Percentiles rank a stretch among this genome's conserved stretches.
These are phyloP conservation scores for Alternaria sp. DNA, from an alignment of 2,329 filamentous ascomycete genomes.

Conservation along the genomic window DNA sequence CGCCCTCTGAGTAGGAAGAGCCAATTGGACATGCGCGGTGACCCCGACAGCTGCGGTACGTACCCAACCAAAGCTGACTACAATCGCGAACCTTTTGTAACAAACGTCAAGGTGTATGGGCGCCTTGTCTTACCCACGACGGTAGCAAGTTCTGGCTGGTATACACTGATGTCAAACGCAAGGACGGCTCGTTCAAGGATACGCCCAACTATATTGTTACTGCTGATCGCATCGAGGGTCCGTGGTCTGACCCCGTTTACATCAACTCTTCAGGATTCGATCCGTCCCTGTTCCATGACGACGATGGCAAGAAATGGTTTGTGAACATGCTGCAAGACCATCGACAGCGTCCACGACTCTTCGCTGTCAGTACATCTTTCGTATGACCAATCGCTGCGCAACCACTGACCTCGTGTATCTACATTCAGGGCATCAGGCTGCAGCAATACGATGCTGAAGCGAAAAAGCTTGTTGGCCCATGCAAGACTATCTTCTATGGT, in stretches of 20 bases:
- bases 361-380: constrained; percentile 53
- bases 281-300: constrained; percentile 55
- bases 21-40: constrained; percentile 62
- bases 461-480: constrained; percentile 63
- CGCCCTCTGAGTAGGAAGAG: constrained; percentile 61
- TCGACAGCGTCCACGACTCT: constrained; percentile 49
- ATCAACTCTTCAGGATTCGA: constrained; percentile 70
- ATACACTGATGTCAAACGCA: constrained; percentile 72
- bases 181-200: constrained; percentile 72
- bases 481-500: constrained; percentile 62
- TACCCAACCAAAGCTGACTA: not conserved
- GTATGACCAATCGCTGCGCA: not conserved
- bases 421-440: constrained; percentile 58
- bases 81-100: constrained; percentile 3
- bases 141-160: constrained; percentile 69
- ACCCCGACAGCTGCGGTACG: constrained; percentile 60
- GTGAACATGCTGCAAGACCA: constrained; percentile 52
- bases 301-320: constrained; percentile 51
- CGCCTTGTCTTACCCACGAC: constrained; percentile 69
- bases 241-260: constrained; percentile 69
- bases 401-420: not conserved
- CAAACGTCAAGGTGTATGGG: constrained; percentile 60
- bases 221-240: constrained; percentile 60
- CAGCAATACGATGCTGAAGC: constrained; percentile 65
- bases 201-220: constrained; percentile 70